Evolutionary conservation across 1,284 basidiomycete genomes (phyloP), one percentile per base, ranked within the genome.

Genomic region (Ustilago hordei): DNA sequence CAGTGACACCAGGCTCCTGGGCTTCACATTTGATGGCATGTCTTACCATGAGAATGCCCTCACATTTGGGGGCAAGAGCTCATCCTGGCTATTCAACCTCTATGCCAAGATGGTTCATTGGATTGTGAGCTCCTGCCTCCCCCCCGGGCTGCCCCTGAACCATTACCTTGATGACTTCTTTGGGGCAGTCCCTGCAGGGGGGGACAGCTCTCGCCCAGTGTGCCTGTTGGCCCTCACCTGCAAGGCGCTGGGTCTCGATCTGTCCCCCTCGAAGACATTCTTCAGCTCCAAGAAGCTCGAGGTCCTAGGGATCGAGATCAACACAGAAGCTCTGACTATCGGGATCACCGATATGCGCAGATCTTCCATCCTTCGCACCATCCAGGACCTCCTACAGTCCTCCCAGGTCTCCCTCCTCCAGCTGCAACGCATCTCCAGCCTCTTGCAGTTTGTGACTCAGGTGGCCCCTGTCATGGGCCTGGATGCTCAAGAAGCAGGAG

Each of bases 1-100:
- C 31, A 1, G 7, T 0, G 50, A 53, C 9, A 12, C 50, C 6
- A 3, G 31, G 3, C 50, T 53, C 9, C 39, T 41, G 39, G 39
- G 39, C 13, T 41, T 41, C 13, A 17, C 12, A 4, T 41, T 41
- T 8, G 31, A 53, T 31, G 13, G 31, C 2, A 2, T 8, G 9
- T 13, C 15, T 32, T 53, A 53, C 50, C 23, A 12, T 6, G 50
- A 53, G 32, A 34, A 17, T 4, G 8, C 28, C 28, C n/a, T 53
- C 6, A 35, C 31, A 3, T 53, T 53, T 35, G 50, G 50, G 3
- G 31, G 50, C 15, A 8, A 31, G 11, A 34, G 31, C 31, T 53
- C 50, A 35, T 12, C 50, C 15, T 53, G 28, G 31, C 50, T 53
- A 8, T 53, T 53, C 31, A 53, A 53, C 31, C 50, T 53, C 7